Base-by-base conservation (phyloP, 2,329 filamentous ascomycete species). In the Neocatenulostroma microsporum region DNA sequence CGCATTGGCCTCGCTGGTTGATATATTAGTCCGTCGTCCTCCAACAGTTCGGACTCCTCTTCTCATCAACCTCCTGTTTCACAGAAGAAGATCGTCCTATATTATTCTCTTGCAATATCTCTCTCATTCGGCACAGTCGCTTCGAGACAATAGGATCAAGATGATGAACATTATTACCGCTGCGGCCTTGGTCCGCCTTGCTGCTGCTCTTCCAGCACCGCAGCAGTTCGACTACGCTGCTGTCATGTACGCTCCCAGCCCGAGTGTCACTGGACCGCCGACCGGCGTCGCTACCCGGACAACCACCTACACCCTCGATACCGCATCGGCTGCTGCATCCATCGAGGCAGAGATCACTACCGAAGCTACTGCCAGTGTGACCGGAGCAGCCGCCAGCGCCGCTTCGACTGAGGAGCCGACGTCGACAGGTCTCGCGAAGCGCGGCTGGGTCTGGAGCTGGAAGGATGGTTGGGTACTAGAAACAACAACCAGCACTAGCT, bases 211-310 rank as follows among this genome's bases (percentile, higher is more conserved):
- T n/a, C 23, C 24, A 11, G 19, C 30, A 25, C 46, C 45, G 12
- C 49, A 51, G 31, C 36, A 47, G 33, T 45, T 50, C 26, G 46
- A 51, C 35, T 39, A 44, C 19, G 40, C 34, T 27, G 36, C 36
- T 10, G 39, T 51, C 8, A 17, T 33, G n/a, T 33, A 40, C 13
- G 40, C 42, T 17, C 47, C 45, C 20, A 36, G 40, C 23, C 39
- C 42, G 21, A 37, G 41, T n/a, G 38, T 32, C 12, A 46, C 44
- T 24, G 47, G 40, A 13, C 47, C 47, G 25, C 37, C 42, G 21
- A 27, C 31, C 13, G 38, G 29, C 11, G 41, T 45, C 19, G 26
- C 24, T 23, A 31, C 21, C 24, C 15, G 36, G 11, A 42, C 41
- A 13, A 38, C 36, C 18, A 29, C 30, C 27, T 39, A 44, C 28